phyloP scores from a whole-genome alignment of 768 basidiomycete genomes.

The Mycena indigotica region DNA sequence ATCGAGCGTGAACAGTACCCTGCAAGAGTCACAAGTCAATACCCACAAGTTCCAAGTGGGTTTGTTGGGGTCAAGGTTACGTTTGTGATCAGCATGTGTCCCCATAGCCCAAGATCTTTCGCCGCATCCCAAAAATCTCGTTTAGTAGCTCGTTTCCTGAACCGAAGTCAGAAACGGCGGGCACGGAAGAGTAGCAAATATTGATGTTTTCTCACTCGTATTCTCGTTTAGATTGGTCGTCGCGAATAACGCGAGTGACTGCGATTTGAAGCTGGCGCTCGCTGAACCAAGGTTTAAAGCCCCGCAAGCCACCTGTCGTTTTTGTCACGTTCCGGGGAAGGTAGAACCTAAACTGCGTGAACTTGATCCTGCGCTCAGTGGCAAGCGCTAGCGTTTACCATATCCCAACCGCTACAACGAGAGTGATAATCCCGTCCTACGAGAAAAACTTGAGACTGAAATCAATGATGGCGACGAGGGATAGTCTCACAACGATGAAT shows the following conservation, averaged over 20 bases:
- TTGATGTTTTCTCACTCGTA: constrained; percentile 35
- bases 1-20: too few species aligned
- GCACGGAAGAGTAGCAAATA: background rate
- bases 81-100: constrained; percentile 39
- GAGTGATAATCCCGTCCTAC: constrained; percentile 39
- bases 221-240: constrained; percentile 39
- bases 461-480: too few species aligned
- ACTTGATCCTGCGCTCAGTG: too few species aligned
- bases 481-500: constrained; percentile 31
- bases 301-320: constrained; percentile 36
- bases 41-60: constrained; percentile 39
- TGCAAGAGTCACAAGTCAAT: background rate
- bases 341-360: too few species aligned
- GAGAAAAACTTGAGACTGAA: background rate
- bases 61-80: constrained; percentile 40
- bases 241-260: constrained; percentile 38
- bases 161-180: background rate
- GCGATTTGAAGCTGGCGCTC: constrained; percentile 38
- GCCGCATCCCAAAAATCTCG: constrained; percentile 40
- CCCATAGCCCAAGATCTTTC: constrained; percentile 39
- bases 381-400: too few species aligned
- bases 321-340: constrained; percentile 32
- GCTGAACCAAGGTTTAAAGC: constrained; percentile 39
- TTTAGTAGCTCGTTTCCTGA: constrained; percentile 36
- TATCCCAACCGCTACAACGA: constrained; percentile 35